phyloP scores from a whole-genome alignment of 768 basidiomycete genomes.

The Lentinula sp. region DNA sequence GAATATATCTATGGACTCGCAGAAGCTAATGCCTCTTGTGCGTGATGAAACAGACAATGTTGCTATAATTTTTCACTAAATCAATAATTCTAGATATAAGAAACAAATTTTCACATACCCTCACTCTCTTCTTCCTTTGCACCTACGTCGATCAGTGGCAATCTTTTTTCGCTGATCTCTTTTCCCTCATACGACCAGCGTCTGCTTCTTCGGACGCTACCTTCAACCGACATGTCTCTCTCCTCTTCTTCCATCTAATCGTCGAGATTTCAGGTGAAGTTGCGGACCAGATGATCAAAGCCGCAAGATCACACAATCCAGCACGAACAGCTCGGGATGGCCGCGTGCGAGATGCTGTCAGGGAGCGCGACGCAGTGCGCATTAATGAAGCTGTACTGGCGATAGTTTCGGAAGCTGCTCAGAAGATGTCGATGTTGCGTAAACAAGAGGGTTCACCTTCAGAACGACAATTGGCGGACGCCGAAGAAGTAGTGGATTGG shows the following conservation, averaged over 20 bases:
- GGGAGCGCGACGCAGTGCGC: slow-evolving; percentile 80
- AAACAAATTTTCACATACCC: slow-evolving; percentile 92
- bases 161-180: slow-evolving; percentile 74
- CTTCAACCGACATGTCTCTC: slow-evolving; percentile 79
- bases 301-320: slow-evolving; percentile 67
- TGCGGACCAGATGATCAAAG: slow-evolving; percentile 91
- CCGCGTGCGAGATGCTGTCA: slow-evolving; percentile 82
- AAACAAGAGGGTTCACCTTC: slow-evolving; percentile 40
- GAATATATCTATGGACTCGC: slow-evolving; percentile 86
- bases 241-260: slow-evolving; percentile 87
- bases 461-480: slow-evolving; percentile 49
- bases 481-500: slow-evolving; percentile 82
- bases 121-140: slow-evolving; percentile 84
- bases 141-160: slow-evolving; percentile 86
- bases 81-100: slow-evolving; percentile 57
- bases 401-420: slow-evolving; percentile 67
- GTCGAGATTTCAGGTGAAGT: slow-evolving; percentile 96
- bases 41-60: slow-evolving; percentile 25
- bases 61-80: slow-evolving; percentile 9
- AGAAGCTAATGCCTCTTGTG: slow-evolving; percentile 78
- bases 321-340: slow-evolving; percentile 77
- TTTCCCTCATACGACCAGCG: slow-evolving; percentile 62
- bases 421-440: slow-evolving; percentile 46
- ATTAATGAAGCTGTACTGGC: slow-evolving; percentile 87
- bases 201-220: slow-evolving; percentile 49